Base-by-base conservation (phyloP, 352 stramenopile genomes). In the Salisapilia sapeloensis region DNA sequence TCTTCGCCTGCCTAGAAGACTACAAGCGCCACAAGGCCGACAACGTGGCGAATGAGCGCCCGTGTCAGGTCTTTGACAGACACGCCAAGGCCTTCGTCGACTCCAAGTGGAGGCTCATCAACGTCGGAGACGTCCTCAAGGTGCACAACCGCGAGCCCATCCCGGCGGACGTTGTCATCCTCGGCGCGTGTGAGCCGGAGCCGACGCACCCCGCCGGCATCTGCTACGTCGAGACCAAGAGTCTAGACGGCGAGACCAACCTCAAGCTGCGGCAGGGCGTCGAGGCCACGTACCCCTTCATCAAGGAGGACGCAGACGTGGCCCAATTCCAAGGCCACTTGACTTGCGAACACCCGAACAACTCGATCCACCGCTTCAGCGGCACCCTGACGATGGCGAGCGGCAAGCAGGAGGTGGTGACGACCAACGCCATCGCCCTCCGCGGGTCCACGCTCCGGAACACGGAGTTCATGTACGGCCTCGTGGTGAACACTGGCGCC, bases 201-300 rank as follows among this genome's bases (percentile, higher is more conserved):
- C 52, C 60, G 2, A 38, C 46, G 1, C 62, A 72, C 27, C 76
- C 81, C 0, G 55, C 56, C 1, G 81, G 83, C 1, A 85, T 91
- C 25, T 92, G 75, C 42, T 94, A 93, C 37, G 80, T 94, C 17
- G 77, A 95, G 54, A 96, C 84, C 27, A 90, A 92, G 30, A 93
- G 77, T 8, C 56, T 96, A n/a, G 84, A 96, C 39, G 84, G 84
- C 20, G 84, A 96, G 45, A 96, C 84, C 4, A 96, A 96, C 36
- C 48, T 96, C 4, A 96, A 96, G 56, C 60, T 93, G 0, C 55
- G 83, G 15, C 63, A 92, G 33, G 76, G 70, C 18, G 39, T 90
- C 0, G 75, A 90, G 26, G 53, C 48, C 6, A 83, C 72, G 31
- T 90, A 90, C 46, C 79, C 71, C 16, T 48, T 22, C 15, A 21